phyloP scores from a whole-genome alignment of 148 eudicot genomes.

The Polygonum maritimum region DNA sequence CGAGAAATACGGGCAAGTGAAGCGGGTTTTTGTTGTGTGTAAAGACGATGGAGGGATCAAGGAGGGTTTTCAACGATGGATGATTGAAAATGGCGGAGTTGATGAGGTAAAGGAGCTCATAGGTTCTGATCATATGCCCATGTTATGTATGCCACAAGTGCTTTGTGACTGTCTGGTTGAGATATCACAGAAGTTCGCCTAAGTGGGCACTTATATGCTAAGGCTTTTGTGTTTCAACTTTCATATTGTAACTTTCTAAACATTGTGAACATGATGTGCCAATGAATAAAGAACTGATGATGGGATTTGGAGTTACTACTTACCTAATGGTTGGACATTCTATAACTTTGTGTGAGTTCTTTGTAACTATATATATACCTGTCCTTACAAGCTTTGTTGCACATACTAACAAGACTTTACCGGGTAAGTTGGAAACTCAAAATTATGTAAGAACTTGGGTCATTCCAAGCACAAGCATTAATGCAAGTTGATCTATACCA shows the following conservation, averaged over 20 bases:
- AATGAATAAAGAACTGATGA: neutral
- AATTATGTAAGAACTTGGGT: too few relatives aligned
- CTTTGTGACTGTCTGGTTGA: slow-evolving; percentile 26
- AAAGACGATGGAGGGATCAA: slow-evolving; percentile 22
- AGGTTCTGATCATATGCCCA: slow-evolving; percentile 43
- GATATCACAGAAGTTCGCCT: slow-evolving; percentile 13
- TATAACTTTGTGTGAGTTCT: neutral
- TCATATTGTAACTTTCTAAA: neutral
- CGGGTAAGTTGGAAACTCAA: too few relatives aligned
- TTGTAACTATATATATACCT: too few relatives aligned
- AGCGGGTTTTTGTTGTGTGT: slow-evolving; percentile 25
- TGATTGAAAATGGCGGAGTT: slow-evolving; percentile 24
- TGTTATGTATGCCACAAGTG: slow-evolving; percentile 30
- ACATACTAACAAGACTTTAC: too few relatives aligned
- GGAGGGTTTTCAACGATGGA: slow-evolving; percentile 24
- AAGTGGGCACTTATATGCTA: neutral
- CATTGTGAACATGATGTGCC: neutral
- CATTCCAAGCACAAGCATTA: too few relatives aligned
- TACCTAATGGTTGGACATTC: slow-evolving; percentile 1
- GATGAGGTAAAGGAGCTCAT: slow-evolving; percentile 31
- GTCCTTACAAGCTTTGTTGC: too few relatives aligned
- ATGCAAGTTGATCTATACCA: too few relatives aligned
- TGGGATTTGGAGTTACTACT: neutral
- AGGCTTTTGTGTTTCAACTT: neutral
- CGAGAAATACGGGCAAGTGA: slow-evolving; percentile 32